These are phyloP conservation scores for Casuarina glauca DNA, from an alignment of 306 rosid species.

Conservation along the genomic window DNA sequence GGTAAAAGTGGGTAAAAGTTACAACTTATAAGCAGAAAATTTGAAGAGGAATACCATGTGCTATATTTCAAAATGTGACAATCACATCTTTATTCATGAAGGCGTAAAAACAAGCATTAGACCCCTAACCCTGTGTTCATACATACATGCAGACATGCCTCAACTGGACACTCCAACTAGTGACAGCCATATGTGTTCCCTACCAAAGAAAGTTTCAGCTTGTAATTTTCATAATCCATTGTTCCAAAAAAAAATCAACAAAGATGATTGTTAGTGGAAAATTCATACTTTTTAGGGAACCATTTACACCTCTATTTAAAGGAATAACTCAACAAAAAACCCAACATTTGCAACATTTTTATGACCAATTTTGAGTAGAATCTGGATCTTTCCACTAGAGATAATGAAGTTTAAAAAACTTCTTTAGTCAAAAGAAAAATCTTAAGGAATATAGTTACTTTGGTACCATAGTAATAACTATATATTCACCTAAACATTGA, in stretches of 20 bases:
- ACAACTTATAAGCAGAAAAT: constrained; percentile 23
- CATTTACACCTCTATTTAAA: too few species aligned
- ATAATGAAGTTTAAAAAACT: not conserved
- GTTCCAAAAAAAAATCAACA: too few species aligned
- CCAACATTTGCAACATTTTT: not conserved
- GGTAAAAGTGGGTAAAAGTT: constrained; percentile 8
- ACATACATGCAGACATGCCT: not conserved
- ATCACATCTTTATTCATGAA: not conserved
- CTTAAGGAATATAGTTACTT: not conserved
- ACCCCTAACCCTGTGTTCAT: not conserved
- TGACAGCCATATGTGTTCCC: not conserved
- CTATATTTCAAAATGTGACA: not conserved
- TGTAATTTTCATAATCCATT: not conserved
- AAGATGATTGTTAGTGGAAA: too few species aligned
- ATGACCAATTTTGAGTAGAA: not conserved
- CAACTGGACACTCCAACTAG: not conserved
- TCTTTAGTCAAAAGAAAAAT: not conserved
- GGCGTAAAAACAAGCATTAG: not conserved
- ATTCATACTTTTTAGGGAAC: not conserved
- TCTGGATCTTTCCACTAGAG: not conserved
- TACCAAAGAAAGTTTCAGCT: not conserved
- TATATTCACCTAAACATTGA: not conserved
- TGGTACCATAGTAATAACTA: not conserved
- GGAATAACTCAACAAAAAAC: not conserved
- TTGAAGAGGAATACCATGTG: constrained; percentile 19